These are phyloP conservation scores for Rosa hybrid DNA, from an alignment of 331 rosid genomes.

Conservation along the genomic window DNA sequence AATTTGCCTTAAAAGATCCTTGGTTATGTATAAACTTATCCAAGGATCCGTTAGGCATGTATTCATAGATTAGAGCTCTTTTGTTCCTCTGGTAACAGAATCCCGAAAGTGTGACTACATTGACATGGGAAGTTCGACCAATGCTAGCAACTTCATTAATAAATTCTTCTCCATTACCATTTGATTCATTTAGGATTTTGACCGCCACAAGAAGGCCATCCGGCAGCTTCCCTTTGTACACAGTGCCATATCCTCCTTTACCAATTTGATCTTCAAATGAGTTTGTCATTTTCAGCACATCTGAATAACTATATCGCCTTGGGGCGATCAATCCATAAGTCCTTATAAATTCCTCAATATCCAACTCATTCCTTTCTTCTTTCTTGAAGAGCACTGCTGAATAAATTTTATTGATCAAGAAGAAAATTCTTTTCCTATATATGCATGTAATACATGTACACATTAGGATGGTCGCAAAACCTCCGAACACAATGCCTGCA, in stretches of 20 bases:
- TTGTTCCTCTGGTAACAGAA: constrained; percentile 2
- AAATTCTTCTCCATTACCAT: not conserved
- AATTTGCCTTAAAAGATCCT: not conserved
- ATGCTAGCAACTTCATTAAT: not conserved
- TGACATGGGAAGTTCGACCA: constrained; percentile 1
- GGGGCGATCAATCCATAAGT: not conserved
- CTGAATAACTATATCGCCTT: not conserved
- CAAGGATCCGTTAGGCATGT: constrained; percentile 7
- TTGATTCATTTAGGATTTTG: not conserved
- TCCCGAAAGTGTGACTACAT: not conserved
- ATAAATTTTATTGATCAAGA: no score
- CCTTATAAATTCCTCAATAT: not conserved
- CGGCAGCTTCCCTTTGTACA: not conserved
- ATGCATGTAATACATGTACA: not conserved
- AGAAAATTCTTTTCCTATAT: no score
- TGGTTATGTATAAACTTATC: not conserved
- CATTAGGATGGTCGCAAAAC: not conserved
- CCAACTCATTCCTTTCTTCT: not conserved
- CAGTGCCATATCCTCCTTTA: constrained; percentile 10
- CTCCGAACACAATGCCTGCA: no score
- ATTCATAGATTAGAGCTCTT: constrained; percentile 1
- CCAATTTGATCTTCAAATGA: constrained; percentile 4
- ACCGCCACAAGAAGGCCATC: constrained; percentile 4
- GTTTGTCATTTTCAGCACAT: not conserved
- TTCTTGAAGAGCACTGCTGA: not conserved